phyloP scores from a whole-genome alignment of 202 grass and related monocot genomes.

The Miscanthus sacchariflorus region DNA sequence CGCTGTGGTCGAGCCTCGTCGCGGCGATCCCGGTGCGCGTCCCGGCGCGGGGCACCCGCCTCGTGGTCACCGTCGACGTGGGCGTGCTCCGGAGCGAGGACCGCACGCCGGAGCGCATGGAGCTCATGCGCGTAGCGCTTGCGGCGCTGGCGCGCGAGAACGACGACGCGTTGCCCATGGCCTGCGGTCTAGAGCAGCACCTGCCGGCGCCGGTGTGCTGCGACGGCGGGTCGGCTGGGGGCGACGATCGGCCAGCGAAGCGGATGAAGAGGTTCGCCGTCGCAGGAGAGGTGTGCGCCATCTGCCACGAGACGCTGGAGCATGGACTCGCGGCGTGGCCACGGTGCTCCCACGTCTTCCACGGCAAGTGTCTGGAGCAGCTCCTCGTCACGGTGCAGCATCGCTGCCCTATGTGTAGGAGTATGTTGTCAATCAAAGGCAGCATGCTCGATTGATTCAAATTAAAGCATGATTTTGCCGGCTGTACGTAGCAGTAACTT shows the following conservation, averaged over 20 bases:
- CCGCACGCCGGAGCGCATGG: background rate
- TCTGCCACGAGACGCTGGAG: conserved; percentile 8
- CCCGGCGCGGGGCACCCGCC: too few species aligned
- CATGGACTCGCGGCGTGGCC: background rate
- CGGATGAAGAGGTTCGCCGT: background rate
- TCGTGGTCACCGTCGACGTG: conserved; percentile 24
- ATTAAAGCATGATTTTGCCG: background rate
- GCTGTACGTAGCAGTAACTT: background rate
- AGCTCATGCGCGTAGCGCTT: background rate
- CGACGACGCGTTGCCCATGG: background rate
- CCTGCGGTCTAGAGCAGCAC: background rate
- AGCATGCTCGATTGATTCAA: background rate
- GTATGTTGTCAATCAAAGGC: background rate
- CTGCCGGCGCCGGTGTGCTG: conserved; percentile 14
- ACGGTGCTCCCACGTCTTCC: conserved; percentile 9
- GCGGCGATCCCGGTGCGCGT: background rate
- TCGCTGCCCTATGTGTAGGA: conserved; percentile 30
- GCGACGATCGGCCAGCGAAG: background rate
- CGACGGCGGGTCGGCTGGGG: background rate
- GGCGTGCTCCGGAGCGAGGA: background rate
- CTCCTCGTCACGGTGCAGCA: background rate
- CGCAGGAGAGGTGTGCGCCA: background rate
- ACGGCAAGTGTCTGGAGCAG: conserved; percentile 22
- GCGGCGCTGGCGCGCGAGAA: background rate
- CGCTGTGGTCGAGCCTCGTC: background rate